Base-by-base conservation (phyloP, 306 rosid genomes). In the Prunus mira region DNA sequence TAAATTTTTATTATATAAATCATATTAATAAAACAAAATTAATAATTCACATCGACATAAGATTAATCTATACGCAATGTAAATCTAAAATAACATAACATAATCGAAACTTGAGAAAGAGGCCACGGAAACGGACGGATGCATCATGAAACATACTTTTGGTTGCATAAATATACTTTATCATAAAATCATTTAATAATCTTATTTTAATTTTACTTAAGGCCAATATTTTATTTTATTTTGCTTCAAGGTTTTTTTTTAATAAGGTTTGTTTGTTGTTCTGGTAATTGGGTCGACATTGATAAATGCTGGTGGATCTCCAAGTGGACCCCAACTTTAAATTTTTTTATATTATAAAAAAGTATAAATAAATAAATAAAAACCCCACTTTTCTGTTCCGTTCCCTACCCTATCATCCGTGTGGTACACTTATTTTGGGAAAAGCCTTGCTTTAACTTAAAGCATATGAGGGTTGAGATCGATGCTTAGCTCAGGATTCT, bases 391-490 rank as follows among this genome's bases (percentile, higher is more conserved):
- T 60, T 80, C 85, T 24, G 25, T 3, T 60, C 34, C 3, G 65
- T 13, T 24, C 34, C 72, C 72, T 17, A 80, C 74, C 75, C 56
- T 74, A 72, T 30, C 77, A 73, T 71, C 67, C 90, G 82, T 89
- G 72, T 34, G 60, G 75, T 34, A 49, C 91, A 87, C 92, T 87
- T 82, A 74, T 76, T 83, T 82, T 74, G 75, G 65, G 58, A 72
- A 72, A 73, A 83, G 52, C 22, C 24, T 89, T 83, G 92, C 96
- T 91, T 89, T 86, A 73, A 82, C 82, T 86, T 81, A 87, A 91
- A 91, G 96, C 86, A 73, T 62, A 80, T 20, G 75, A 28, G 76
- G 65, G 78, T 79, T 82, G 88, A 77, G 84, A 79, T 49, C 54
- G 69, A 76, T 30, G 19, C 76, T 80, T 76, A 49, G 20, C 11